Conservation (phyloP, 2,329 filamentous ascomycete genomes). For the Rhynchosporium secalis region DNA sequence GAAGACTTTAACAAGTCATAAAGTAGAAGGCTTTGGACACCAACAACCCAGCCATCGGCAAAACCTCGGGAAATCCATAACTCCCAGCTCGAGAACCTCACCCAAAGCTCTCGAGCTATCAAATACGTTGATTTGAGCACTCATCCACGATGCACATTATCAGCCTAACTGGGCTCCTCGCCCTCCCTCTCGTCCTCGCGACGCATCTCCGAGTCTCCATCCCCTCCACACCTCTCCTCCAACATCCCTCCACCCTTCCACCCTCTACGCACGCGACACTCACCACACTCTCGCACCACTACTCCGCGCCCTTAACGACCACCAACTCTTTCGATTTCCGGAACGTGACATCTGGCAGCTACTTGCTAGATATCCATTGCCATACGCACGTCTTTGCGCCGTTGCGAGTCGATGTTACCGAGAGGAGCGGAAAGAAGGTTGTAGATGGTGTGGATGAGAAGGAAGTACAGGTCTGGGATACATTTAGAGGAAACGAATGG, state of each 20-base stretch:
- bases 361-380: slow-evolving; percentile 80
- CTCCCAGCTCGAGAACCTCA: neutral
- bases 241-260: slow-evolving; percentile 46
- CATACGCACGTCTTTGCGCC: slow-evolving; percentile 74
- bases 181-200: slow-evolving; percentile 42
- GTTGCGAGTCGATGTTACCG: slow-evolving; percentile 71
- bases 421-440: slow-evolving; percentile 31
- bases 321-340: slow-evolving; percentile 74
- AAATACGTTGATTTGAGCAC: neutral
- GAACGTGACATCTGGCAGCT: slow-evolving; percentile 70
- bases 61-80: no score
- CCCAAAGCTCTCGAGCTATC: neutral
- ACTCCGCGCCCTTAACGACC: slow-evolving; percentile 64
- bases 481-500: slow-evolving; percentile 88
- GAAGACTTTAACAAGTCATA: no score
- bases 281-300: slow-evolving; percentile 52
- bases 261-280: slow-evolving; percentile 65
- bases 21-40: no score
- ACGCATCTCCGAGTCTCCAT: slow-evolving; percentile 36
- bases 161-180: slow-evolving; percentile 40
- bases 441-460: slow-evolving; percentile 44
- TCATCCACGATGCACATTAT: slow-evolving; percentile 42
- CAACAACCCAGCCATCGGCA: no score
- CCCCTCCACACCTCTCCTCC: slow-evolving; percentile 32
- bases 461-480: slow-evolving; percentile 72